Conservation (phyloP, 202 grass and related monocot genomes). For the Schoenoplectus tabernaemontani region DNA sequence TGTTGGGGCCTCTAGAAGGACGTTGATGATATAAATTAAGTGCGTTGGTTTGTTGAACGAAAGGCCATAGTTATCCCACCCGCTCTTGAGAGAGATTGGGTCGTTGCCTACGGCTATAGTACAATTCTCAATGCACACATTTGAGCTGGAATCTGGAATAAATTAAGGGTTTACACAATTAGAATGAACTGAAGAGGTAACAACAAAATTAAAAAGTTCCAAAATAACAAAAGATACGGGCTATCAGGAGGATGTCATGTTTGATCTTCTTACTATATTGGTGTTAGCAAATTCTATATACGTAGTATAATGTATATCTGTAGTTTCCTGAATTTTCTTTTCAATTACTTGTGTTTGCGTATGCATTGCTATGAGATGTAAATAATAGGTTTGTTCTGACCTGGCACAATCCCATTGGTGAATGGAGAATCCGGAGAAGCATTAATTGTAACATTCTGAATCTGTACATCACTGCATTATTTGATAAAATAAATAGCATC, state of each 20-base stretch:
- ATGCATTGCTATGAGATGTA: background rate
- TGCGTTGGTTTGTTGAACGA: conserved; percentile 45
- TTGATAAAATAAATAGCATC: conserved; percentile 2
- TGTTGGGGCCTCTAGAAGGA: conserved; percentile 44
- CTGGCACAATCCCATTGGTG: conserved; percentile 79
- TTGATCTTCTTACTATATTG: background rate
- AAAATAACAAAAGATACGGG: background rate
- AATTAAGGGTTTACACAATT: conserved; percentile 9
- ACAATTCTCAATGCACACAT: conserved; percentile 62
- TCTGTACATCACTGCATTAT: conserved; percentile 47
- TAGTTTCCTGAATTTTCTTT: background rate
- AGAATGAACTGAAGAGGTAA: background rate
- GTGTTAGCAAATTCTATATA: background rate
- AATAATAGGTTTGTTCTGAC: conserved; percentile 25
- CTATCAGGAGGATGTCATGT: background rate
- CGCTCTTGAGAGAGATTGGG: conserved; percentile 72
- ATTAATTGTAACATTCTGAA: conserved; percentile 49
- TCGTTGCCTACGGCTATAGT: conserved; percentile 52
- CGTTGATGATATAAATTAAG: conserved; percentile 48
- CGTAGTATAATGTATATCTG: background rate
- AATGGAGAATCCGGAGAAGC: conserved; percentile 57
- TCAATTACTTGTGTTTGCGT: background rate
- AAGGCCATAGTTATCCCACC: conserved; percentile 78
- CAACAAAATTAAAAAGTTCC: background rate
- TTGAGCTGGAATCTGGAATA: conserved; percentile 72